Base-by-base conservation (phyloP, 345 rosid species). In the Arabis alpina region DNA sequence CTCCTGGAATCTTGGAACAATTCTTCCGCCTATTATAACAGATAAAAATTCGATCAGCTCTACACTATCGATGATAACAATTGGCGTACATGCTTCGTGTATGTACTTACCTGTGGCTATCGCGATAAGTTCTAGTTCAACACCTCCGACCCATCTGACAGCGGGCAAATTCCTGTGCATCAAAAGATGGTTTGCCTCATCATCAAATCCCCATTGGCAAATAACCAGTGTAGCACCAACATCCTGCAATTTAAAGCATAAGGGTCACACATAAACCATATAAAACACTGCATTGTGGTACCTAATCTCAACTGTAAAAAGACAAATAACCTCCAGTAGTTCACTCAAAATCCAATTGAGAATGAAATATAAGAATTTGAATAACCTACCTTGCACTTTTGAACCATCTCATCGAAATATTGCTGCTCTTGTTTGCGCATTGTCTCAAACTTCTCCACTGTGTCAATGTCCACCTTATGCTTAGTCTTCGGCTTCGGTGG, bases 201-300 rank as follows among this genome's bases (percentile, higher is more conserved):
- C 99, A 74, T 94, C 99, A 23, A 94, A 94, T 36, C 98, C 99
- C 99, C 99, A 94, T 47, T 94, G 99, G 75, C 99, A 94, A 80
- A 94, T 94, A 54, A 94, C 99, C 78, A 94, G 71, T 11, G 99
- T 89, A 40, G 98, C 92, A 67, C 99, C 99, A 76, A 84, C 93
- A 83, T 92, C 99, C 99, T 94, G 83, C 75, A 81, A 55, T 28
- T 34, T 0, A 36, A 66, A 54, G 8, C 32, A 59, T 45, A 50
- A 62, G 3, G 25, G 53, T 44, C 40, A 66, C 16, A 3, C 15
- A 37, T 12, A 25, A 37, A 9, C 23, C 23, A 19, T 19, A 19
- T 19, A 3, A 63, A 8, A 10, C 54, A 61, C 25, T 39, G 56
- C 44, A 67, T 3, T 43, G n/a, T 0, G 47, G 45, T 42, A 16